Percentiles rank a stretch among this genome's conserved stretches.
Evolutionary conservation across 176 grass and related monocot genomes (phyloP).

Genomic region (Stipa capillata): DNA sequence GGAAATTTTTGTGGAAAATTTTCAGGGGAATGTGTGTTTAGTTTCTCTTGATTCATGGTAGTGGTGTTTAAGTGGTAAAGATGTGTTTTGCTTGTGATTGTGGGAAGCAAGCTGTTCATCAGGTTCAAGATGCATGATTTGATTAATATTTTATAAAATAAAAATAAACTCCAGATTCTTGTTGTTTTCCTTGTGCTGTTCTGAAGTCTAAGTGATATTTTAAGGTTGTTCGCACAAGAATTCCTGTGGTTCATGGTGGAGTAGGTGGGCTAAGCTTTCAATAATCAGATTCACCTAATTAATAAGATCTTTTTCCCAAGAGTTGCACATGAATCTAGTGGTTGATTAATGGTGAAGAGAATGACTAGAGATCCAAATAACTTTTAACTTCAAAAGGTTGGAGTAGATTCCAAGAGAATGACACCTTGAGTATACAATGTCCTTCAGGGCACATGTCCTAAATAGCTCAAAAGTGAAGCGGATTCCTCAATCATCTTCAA

Average conservation of each 20-base stretch:
- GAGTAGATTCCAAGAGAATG: constrained; percentile 46
- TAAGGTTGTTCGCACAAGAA: not conserved
- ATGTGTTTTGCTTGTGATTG: not conserved
- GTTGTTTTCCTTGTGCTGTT: constrained; percentile 16
- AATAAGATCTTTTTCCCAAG: constrained; percentile 18
- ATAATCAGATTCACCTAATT: constrained; percentile 8
- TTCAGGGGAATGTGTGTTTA: not conserved
- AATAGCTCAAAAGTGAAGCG: constrained; percentile 8
- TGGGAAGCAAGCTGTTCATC: not conserved
- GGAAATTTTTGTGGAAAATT: not conserved
- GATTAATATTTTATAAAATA: not conserved
- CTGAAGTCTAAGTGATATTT: not conserved
- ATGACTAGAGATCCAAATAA: constrained; percentile 22
- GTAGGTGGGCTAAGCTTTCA: constrained; percentile 15
- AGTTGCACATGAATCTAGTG: constrained; percentile 20
- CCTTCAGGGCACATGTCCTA: not conserved
- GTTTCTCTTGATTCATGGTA: not conserved
- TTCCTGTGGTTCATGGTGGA: not conserved
- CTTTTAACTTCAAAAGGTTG: constrained; percentile 21
- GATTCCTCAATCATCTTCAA: not conserved
- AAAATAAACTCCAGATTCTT: not conserved
- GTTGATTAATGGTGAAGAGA: constrained; percentile 24
- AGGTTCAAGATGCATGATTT: not conserved
- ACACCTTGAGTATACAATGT: constrained; percentile 22
- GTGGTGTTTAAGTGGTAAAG: not conserved